Percentiles rank a stretch among this genome's conserved stretches.
Evolutionary conservation across 148 eudicot species (phyloP).

Genomic region (Chenopodium suecicum): DNA sequence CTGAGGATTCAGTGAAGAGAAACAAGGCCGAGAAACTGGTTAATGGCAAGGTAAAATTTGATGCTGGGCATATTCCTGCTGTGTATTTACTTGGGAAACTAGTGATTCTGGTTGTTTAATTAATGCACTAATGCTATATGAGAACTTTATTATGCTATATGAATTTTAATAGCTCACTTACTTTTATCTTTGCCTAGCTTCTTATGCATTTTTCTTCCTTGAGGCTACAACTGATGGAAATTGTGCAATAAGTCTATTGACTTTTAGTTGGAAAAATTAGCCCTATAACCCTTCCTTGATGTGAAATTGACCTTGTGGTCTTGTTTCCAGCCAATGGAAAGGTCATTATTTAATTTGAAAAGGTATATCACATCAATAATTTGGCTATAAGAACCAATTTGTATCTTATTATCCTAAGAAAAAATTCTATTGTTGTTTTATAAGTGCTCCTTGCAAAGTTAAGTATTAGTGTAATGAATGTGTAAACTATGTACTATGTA

Average conservation of each 20-base stretch:
- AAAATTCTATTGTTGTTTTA: too few species aligned
- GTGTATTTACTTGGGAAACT: background rate
- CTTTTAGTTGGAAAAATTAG: background rate
- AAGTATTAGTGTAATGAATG: too few species aligned
- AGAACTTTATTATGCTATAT: background rate
- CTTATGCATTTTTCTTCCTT: background rate
- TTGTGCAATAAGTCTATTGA: background rate
- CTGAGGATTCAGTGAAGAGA: slow-evolving; percentile 40
- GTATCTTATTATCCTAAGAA: too few species aligned
- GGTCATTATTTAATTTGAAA: background rate
- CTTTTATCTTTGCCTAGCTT: background rate
- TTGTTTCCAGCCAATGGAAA: background rate
- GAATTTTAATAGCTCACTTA: background rate
- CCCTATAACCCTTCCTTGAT: background rate
- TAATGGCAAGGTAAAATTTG: slow-evolving; percentile 56
- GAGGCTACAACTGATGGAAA: background rate
- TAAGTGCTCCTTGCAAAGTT: too few species aligned
- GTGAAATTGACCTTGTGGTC: background rate
- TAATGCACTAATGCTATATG: background rate
- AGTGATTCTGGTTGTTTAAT: background rate
- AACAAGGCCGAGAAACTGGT: slow-evolving; percentile 64
- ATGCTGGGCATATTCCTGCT: slow-evolving; percentile 1
- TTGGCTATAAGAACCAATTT: too few species aligned
- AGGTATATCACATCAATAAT: too few species aligned
- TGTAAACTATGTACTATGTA: too few species aligned